Evolutionary conservation across 139 green algal species (phyloP), one percentile per base, ranked within the genome.

Genomic region (Picochlorum sp.): DNA sequence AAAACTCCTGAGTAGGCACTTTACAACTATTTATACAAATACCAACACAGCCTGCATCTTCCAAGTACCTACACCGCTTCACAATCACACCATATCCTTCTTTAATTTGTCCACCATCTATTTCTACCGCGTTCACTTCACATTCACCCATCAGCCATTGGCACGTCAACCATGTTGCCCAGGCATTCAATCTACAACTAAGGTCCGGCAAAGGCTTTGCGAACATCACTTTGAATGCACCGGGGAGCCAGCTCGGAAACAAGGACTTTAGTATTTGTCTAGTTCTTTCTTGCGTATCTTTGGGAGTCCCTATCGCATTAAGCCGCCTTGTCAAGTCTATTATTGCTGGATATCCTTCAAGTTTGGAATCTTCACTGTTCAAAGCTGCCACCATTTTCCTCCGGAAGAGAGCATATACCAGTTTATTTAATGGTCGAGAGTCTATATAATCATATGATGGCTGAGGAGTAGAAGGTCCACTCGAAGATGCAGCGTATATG

Each of bases 11-110:
- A 25, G 84, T 93, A 1, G 84, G 84, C 0, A 94, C 59, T 57
- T 94, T 94, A 74, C 88, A 96, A 60, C 76, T 88, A 73, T 96
- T 95, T 44, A 92, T 69, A 56, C 87, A 95, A 1, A 93, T 67
- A 2, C 81, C 80, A 0, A 79, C 85, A 57, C 88, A 96, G 6
- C 81, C 83, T 1, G 80, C 43, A 57, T 91, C 57, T 67, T 96
- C 88, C 30, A 96, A 67, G 63, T 94, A 95, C 2, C 88, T 77
- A 61, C 88, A 96, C 56, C 76, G 74, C 59, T 89, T 79, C n/a
- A 95, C 79, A 7, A 78, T 44, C 28, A 95, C 84, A 12, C 85
- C 85, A 28, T 89, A 74, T 1, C 61, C 74, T 18, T 45, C 26
- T 8, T 55, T 67, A 5, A 83, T 50, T 16, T 61, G 35, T 4